Evolutionary conservation across 306 rosid species (phyloP).

Genomic region (Dryas alaskensis): DNA sequence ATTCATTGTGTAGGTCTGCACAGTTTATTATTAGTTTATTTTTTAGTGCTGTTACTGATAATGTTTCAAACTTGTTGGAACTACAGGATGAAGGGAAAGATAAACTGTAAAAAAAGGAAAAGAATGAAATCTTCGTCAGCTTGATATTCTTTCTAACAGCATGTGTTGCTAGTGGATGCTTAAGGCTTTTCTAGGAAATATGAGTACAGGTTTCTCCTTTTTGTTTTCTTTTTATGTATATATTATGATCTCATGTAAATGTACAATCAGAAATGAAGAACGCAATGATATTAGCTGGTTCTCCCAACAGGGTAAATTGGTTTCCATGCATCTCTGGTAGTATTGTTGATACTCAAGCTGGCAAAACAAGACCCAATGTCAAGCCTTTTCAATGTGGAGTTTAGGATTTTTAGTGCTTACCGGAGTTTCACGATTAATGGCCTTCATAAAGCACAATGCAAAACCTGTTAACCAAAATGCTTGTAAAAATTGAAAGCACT

Average conservation of each 20-base stretch:
- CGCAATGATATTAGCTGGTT: background rate
- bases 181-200: background rate
- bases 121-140: background rate
- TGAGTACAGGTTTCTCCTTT: background rate
- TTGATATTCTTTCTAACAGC: background rate
- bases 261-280: background rate
- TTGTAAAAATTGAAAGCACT: background rate
- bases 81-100: conserved; percentile 2
- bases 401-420: too few relatives aligned
- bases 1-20: background rate
- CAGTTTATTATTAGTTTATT: background rate
- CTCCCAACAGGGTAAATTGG: background rate
- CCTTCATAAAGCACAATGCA: background rate
- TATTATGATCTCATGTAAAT: background rate
- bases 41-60: background rate
- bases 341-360: background rate
- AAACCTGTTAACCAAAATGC: background rate
- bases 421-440: too few relatives aligned
- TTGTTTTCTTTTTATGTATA: background rate
- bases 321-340: background rate
- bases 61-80: background rate
- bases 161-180: background rate
- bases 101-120: background rate
- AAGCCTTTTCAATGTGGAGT: background rate
- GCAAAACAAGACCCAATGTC: too few relatives aligned